Percentiles rank a stretch among this genome's conserved stretches.
phyloP scores from a whole-genome alignment of 2,329 filamentous ascomycete genomes.

The Nothophoma quercina region DNA sequence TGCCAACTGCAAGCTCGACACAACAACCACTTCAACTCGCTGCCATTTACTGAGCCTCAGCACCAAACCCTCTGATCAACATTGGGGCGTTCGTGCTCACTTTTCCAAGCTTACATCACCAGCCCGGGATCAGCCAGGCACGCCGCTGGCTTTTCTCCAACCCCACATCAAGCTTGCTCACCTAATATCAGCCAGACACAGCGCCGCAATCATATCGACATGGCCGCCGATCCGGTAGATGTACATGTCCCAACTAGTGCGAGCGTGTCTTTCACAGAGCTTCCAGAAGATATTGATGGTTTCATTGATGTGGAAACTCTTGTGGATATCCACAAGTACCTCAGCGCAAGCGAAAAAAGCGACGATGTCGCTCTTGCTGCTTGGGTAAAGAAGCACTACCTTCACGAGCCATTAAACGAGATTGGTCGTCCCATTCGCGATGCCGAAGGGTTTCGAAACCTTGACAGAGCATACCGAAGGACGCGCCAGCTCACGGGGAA shows the following conservation, averaged over 20 bases:
- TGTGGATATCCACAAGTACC: constrained; percentile 28
- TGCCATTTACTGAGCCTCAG: no score
- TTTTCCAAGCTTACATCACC: not conserved
- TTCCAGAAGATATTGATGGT: constrained; percentile 28
- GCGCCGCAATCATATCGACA: constrained; percentile 6
- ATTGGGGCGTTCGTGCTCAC: not conserved
- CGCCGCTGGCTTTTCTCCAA: constrained; percentile 9
- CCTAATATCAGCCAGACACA: not conserved
- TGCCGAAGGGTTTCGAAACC: constrained; percentile 29
- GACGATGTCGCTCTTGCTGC: constrained; percentile 30
- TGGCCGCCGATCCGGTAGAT: constrained; percentile 7
- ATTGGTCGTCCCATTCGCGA: constrained; percentile 25
- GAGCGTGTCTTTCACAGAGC: constrained; percentile 11
- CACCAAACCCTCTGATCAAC: no score
- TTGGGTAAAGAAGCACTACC: constrained; percentile 36
- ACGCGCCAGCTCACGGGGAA: constrained; percentile 39
- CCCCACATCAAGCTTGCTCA: constrained; percentile 11
- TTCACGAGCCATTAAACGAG: constrained; percentile 22
- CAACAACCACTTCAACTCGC: no score
- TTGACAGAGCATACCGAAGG: constrained; percentile 40
- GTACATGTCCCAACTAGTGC: constrained; percentile 6
- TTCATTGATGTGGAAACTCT: constrained; percentile 35
- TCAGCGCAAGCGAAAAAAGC: constrained; percentile 28
- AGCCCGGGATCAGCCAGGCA: not conserved
- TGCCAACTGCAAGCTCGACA: not conserved